phyloP scores from a whole-genome alignment of 2,329 filamentous ascomycete species.

The Ceratocystis alfenasii region DNA sequence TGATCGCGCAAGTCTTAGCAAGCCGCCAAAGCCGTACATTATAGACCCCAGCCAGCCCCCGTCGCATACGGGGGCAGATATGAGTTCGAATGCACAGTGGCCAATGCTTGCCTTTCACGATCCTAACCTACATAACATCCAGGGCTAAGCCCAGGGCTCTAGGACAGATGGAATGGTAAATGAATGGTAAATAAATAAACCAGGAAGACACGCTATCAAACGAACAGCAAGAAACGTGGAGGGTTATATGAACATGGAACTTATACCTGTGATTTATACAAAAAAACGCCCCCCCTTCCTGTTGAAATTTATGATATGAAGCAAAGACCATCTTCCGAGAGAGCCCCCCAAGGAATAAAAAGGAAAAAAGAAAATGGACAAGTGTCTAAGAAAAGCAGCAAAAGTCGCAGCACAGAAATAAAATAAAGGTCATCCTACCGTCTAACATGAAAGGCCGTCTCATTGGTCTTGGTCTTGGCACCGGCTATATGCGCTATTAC shows the following conservation, averaged over 20 bases:
- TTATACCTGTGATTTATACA: neutral
- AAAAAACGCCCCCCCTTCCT: neutral
- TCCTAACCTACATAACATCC: neutral
- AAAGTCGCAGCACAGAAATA: neutral
- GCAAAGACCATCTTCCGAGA: neutral
- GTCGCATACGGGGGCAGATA: neutral
- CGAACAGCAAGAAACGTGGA: no score
- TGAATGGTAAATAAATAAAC: no score
- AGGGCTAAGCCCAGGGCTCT: neutral
- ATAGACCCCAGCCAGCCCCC: neutral
- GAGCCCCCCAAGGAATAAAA: neutral
- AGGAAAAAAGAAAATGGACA: neutral
- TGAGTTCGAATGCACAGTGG: neutral
- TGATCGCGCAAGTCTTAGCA: neutral
- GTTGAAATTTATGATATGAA: neutral
- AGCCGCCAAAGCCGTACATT: neutral
- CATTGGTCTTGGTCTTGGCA: neutral
- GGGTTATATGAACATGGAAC: neutral
- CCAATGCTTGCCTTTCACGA: slow-evolving; percentile 11
- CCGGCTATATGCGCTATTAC: no score
- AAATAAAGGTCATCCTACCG: neutral
- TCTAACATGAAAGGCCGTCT: neutral
- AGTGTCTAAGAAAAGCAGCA: neutral
- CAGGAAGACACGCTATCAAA: no score
- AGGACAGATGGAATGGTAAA: neutral